Percentiles rank a stretch among this genome's conserved stretches.
These are phyloP conservation scores for Neurospora intermedia DNA, from an alignment of 495 filamentous ascomycete species.

Conservation along the genomic window DNA sequence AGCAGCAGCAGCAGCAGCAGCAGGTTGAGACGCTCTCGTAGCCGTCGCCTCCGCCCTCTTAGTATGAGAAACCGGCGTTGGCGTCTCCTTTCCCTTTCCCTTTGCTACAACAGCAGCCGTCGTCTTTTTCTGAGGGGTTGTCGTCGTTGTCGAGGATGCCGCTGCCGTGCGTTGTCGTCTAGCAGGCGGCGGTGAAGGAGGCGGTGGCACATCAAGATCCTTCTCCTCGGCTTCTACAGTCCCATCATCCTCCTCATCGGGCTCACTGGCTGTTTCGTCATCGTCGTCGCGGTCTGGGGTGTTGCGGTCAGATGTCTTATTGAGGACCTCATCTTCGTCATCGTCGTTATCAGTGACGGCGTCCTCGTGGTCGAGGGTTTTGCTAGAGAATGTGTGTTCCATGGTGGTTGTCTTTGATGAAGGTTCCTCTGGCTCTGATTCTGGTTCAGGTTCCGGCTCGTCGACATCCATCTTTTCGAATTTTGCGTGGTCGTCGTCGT, in stretches of 20 bases:
- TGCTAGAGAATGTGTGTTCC: neutral
- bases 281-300: slow-evolving; percentile 28
- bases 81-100: slow-evolving; percentile 5
- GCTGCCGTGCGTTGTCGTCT: too few relatives aligned
- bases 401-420: neutral
- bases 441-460: slow-evolving; percentile 23
- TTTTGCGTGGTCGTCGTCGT: slow-evolving; percentile 25
- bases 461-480: slow-evolving; percentile 55
- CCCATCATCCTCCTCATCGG: slow-evolving; percentile 29
- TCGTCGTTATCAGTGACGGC: neutral
- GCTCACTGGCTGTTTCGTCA: slow-evolving; percentile 32
- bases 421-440: slow-evolving; percentile 9
- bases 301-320: slow-evolving; percentile 13
- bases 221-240: neutral
- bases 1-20: slow-evolving; percentile 7
- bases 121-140: neutral
- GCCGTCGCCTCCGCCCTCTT: slow-evolving; percentile 15
- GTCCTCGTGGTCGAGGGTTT: neutral
- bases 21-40: slow-evolving; percentile 9
- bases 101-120: neutral
- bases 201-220: slow-evolving; percentile 5
- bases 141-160: neutral
- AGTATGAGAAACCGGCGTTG: neutral
- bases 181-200: slow-evolving; percentile 8
- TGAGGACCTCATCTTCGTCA: slow-evolving; percentile 7